These are phyloP conservation scores for Begonia loranthoides DNA, from an alignment of 306 rosid species.

Conservation along the genomic window DNA sequence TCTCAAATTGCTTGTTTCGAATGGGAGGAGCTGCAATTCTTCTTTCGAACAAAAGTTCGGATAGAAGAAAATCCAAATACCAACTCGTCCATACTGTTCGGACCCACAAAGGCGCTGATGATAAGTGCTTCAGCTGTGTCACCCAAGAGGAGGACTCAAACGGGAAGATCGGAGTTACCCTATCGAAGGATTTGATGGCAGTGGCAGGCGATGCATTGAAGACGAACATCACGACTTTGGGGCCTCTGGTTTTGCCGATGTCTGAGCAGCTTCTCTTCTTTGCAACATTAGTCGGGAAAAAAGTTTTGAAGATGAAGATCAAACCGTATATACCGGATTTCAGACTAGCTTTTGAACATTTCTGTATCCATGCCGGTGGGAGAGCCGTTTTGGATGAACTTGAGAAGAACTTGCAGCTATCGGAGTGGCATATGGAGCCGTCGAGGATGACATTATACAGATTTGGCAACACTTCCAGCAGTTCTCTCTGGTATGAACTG, in stretches of 20 bases:
- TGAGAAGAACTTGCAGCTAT: slow-evolving; percentile 67
- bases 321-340: too few species aligned
- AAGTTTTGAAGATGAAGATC: too few species aligned
- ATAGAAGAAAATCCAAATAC: slow-evolving; percentile 64
- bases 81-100: slow-evolving; percentile 46
- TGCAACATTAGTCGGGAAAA: slow-evolving; percentile 23
- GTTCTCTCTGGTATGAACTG: slow-evolving; percentile 63
- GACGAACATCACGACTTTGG: slow-evolving; percentile 67
- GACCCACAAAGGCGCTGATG: slow-evolving; percentile 69
- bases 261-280: slow-evolving; percentile 68
- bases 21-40: too few species aligned
- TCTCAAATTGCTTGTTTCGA: too few species aligned
- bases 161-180: slow-evolving; percentile 58
- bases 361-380: slow-evolving; percentile 75
- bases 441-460: slow-evolving; percentile 73
- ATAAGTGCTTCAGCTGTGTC: slow-evolving; percentile 62
- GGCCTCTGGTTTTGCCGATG: slow-evolving; percentile 73
- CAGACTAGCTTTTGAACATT: slow-evolving; percentile 4
- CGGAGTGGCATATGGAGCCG: slow-evolving; percentile 84
- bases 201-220: slow-evolving; percentile 27
- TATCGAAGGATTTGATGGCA: slow-evolving; percentile 60
- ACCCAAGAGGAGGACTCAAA: slow-evolving; percentile 63
- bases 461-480: slow-evolving; percentile 21
- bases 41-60: slow-evolving; percentile 15
- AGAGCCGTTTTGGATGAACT: slow-evolving; percentile 77